A percentile compares a stretch with the other conserved stretches of the same genome.
Evolutionary conservation across 495 filamentous ascomycete species (phyloP).

Genomic region (Cladorrhinum samala): DNA sequence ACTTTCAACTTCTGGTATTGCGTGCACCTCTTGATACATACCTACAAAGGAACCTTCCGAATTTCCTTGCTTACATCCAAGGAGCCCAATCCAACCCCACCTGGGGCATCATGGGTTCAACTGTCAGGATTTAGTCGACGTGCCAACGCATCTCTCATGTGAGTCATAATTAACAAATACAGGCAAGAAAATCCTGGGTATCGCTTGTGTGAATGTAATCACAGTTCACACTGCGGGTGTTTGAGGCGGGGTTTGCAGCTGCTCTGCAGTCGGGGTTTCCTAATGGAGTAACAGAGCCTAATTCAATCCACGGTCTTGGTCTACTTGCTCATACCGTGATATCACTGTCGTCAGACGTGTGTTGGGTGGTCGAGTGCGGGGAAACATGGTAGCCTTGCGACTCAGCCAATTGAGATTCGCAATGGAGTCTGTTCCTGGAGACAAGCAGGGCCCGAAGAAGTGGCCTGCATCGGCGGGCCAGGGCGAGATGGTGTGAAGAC

Average conservation of each 20-base stretch:
- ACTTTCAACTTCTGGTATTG: not conserved
- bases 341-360: not conserved
- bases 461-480: not conserved
- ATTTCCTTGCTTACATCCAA: constrained; percentile 1
- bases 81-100: not conserved
- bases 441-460: not conserved
- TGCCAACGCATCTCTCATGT: not conserved
- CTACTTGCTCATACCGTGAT: not conserved
- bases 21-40: not conserved
- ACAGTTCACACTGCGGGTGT: not conserved
- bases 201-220: too few species aligned
- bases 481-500: constrained; percentile 3
- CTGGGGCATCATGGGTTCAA: too few species aligned
- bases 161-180: not conserved
- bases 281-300: not conserved
- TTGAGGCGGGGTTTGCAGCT: not conserved
- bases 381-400: not conserved
- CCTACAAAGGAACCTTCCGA: not conserved
- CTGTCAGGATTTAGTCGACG: too few species aligned
- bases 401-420: not conserved
- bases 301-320: not conserved
- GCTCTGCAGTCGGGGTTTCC: not conserved
- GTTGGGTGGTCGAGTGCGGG: not conserved
- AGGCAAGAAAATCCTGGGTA: not conserved
- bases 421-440: not conserved